These are phyloP conservation scores for Penicillium occitanis DNA, from an alignment of 2,329 filamentous ascomycete species.

Conservation along the genomic window DNA sequence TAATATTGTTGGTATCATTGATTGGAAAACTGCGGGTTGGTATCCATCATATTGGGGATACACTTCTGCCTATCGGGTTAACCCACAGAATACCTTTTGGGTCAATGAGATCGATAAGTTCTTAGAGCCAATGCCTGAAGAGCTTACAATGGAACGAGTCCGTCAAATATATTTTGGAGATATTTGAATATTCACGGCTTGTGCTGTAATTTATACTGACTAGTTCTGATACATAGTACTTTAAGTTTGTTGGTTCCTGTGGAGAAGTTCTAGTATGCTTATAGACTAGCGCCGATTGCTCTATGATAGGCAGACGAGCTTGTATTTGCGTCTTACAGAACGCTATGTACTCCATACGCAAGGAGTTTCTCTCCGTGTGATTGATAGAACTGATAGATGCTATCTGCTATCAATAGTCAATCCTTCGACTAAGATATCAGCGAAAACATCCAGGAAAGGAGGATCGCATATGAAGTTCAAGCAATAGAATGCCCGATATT, in stretches of 20 bases:
- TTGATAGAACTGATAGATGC: background rate
- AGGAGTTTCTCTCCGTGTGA: background rate
- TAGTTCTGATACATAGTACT: background rate
- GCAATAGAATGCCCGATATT: too few relatives aligned
- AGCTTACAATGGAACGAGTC: slow-evolving; percentile 42
- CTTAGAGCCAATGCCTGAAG: slow-evolving; percentile 34
- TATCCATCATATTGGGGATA: too few relatives aligned
- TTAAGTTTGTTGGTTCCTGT: background rate
- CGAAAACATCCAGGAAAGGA: background rate
- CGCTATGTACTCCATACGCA: background rate
- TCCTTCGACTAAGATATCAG: background rate
- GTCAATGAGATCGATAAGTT: too few relatives aligned
- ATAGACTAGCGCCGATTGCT: background rate
- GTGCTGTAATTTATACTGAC: slow-evolving; percentile 12
- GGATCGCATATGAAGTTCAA: background rate
- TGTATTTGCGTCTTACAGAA: background rate
- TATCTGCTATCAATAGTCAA: background rate
- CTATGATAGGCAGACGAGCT: background rate
- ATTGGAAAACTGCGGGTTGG: too few relatives aligned
- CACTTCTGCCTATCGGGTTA: too few relatives aligned
- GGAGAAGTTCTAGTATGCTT: background rate
- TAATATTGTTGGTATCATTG: too few relatives aligned
- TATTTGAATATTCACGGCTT: slow-evolving; percentile 23
- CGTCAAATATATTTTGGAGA: slow-evolving; percentile 41
- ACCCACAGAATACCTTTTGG: too few relatives aligned